These are phyloP conservation scores for Globisporangium rhizosaccharum DNA, from an alignment of 352 stramenopile species.

Conservation along the genomic window DNA sequence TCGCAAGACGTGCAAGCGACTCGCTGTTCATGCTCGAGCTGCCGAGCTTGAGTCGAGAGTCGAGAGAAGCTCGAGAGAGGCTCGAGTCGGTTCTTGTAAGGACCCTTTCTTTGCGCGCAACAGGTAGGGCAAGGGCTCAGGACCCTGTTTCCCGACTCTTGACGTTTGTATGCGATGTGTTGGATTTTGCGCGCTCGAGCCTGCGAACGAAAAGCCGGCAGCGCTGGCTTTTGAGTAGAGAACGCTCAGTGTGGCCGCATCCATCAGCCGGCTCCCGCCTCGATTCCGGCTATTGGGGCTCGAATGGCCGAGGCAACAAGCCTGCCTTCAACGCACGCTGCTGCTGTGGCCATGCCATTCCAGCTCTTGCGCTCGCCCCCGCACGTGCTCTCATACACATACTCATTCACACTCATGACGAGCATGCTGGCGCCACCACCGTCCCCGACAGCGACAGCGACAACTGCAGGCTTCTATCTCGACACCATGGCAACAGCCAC, in stretches of 20 bases:
- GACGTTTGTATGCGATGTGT: not conserved
- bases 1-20: too few species aligned
- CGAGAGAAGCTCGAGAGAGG: too few species aligned
- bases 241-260: slow-evolving; percentile 9
- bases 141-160: not conserved
- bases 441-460: slow-evolving; percentile 1
- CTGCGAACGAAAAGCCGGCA: slow-evolving; percentile 1
- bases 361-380: slow-evolving; percentile 9
- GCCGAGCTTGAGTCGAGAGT: too few species aligned
- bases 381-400: not conserved
- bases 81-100: too few species aligned
- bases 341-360: slow-evolving; percentile 1
- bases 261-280: slow-evolving; percentile 11
- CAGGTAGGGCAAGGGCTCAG: not conserved
- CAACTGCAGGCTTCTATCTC: slow-evolving; percentile 17
- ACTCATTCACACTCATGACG: slow-evolving; percentile 5
- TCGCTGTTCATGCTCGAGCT: too few species aligned
- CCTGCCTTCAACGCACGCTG: not conserved
- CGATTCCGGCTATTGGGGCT: slow-evolving; percentile 5
- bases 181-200: slow-evolving; percentile 2
- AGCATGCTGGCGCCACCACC: slow-evolving; percentile 47
- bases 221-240: slow-evolving; percentile 7
- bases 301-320: not conserved
- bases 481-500: slow-evolving; percentile 9
- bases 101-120: too few species aligned